These are phyloP conservation scores for Penicillium paradoxum DNA, from an alignment of 495 filamentous ascomycete species.

Conservation along the genomic window DNA sequence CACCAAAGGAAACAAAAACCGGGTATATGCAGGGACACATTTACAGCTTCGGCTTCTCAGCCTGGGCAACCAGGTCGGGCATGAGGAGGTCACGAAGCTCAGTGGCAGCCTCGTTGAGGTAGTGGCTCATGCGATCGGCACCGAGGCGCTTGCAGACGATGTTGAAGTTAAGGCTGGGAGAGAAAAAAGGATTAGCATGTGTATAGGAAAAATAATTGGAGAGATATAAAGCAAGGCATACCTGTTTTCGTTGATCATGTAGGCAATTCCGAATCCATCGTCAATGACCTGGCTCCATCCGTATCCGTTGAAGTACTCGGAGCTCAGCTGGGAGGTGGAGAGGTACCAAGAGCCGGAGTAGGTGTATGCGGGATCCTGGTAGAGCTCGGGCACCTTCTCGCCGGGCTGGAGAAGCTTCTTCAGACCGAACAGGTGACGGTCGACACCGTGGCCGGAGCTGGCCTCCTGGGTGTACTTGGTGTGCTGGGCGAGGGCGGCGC, in stretches of 20 bases:
- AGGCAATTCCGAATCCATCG: slow-evolving; percentile 93
- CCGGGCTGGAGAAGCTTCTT: slow-evolving; percentile 84
- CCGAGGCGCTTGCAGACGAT: slow-evolving; percentile 92
- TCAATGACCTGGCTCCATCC: slow-evolving; percentile 99
- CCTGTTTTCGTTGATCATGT: slow-evolving; percentile 99
- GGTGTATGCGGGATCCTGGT: slow-evolving; percentile 75
- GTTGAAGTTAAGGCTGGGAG: slow-evolving; percentile 86
- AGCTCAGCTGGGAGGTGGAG: slow-evolving; percentile 82
- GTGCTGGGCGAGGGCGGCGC: slow-evolving; percentile 74
- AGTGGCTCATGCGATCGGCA: slow-evolving; percentile 89
- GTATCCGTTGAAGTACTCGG: slow-evolving; percentile 98
- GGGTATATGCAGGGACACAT: slow-evolving; percentile 10
- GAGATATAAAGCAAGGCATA: slow-evolving; percentile 25
- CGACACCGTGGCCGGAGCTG: slow-evolving; percentile 86
- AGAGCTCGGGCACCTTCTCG: slow-evolving; percentile 77
- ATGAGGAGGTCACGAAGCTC: slow-evolving; percentile 87
- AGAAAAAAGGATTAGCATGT: slow-evolving; percentile 15
- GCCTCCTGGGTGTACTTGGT: slow-evolving; percentile 86
- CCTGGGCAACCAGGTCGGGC: slow-evolving; percentile 68
- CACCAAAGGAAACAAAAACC: slow-evolving; percentile 4
- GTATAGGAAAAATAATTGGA: neutral
- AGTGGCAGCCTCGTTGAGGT: slow-evolving; percentile 84
- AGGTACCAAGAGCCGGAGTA: slow-evolving; percentile 91
- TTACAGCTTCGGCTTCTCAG: slow-evolving; percentile 82
- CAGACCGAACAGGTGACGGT: slow-evolving; percentile 93